Percentiles rank a stretch among this genome's conserved stretches.
Evolutionary conservation across 2,329 filamentous ascomycete species (phyloP).

Genomic region (Cladophialophora yegresii): DNA sequence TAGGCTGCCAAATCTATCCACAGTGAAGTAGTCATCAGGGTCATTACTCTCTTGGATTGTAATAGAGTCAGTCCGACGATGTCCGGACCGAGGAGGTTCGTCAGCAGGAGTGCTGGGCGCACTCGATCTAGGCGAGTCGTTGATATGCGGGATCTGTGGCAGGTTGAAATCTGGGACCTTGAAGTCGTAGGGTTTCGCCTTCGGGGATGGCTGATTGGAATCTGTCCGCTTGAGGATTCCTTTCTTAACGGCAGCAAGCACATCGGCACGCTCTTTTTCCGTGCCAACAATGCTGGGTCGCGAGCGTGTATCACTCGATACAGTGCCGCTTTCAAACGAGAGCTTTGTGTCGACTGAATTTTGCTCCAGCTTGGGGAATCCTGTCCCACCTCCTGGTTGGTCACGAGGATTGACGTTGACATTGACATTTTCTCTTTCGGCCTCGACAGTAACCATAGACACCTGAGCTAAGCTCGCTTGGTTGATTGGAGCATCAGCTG

Average conservation of each 20-base stretch:
- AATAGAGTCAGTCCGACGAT: constrained; percentile 68
- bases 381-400: constrained; percentile 70
- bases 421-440: constrained; percentile 81
- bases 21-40: constrained; percentile 90
- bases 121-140: constrained; percentile 80
- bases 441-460: constrained; percentile 94
- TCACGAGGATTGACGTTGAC: constrained; percentile 68
- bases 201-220: constrained; percentile 69
- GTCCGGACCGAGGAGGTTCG: constrained; percentile 56
- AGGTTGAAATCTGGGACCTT: constrained; percentile 58
- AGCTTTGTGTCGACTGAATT: constrained; percentile 72
- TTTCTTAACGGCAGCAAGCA: constrained; percentile 88
- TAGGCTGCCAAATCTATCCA: constrained; percentile 65
- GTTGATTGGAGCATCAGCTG: constrained; percentile 64
- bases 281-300: constrained; percentile 90
- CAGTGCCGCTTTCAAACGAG: constrained; percentile 39
- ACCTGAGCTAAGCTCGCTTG: constrained; percentile 79
- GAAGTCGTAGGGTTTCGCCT: constrained; percentile 62
- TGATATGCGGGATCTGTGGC: constrained; percentile 63
- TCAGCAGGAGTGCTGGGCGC: constrained; percentile 86
- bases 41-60: constrained; percentile 76
- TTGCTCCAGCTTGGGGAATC: constrained; percentile 80
- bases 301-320: constrained; percentile 54
- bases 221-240: constrained; percentile 85
- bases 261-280: constrained; percentile 85